Base-by-base conservation (phyloP, 1,139 yeast genomes). In the Suhomyces kunorum region DNA sequence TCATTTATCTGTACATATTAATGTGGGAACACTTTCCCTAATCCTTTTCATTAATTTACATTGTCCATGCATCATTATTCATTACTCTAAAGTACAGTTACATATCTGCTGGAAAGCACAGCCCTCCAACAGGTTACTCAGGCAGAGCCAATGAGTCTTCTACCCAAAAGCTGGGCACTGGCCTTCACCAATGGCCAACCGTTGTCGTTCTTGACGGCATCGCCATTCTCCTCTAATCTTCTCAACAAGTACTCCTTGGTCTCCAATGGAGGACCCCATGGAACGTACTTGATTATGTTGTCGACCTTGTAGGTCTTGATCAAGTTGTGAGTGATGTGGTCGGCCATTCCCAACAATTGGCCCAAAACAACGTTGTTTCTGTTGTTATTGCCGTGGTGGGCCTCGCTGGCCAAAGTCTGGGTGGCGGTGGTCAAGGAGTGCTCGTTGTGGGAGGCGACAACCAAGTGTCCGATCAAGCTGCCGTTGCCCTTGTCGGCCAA, bases 221-320 rank as follows among this genome's bases (percentile, higher is more conserved):
- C 97, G 23, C 96, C 96, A 57, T 92, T 92, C 68, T 92, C 98
- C 66, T 90, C 97, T 50, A 92, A 74, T 66, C 98, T 80, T 72
- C 98, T 83, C 49, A 84, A 72, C 51, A 92, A 70, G 61, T 92
- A 92, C 53, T 88, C 95, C 68, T 87, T 88, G 43, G 97, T 89
- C 66, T 92, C 98, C 51, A 80, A 68, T 43, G 96, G 95, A 28
- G 98, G 98, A 8, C 98, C 98, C 97, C 98, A 92, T 13, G 98
- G 95, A 49, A 92, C 96, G 60, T 90, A 92, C 65, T 90, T 90
- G 66, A 90, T 83, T 43, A 92, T 87, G 56, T 85, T 85, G 51
- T 78, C 81, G 44, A 80, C 87, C 33, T 81, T 77, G 50, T 79
- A 73, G 38, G 80, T 73, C 38, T 71, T 66, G 47, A 87, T 79